Evolutionary conservation across 371 early-diverging fungal species (phyloP).

Genomic region (Nematocida ironsii): DNA sequence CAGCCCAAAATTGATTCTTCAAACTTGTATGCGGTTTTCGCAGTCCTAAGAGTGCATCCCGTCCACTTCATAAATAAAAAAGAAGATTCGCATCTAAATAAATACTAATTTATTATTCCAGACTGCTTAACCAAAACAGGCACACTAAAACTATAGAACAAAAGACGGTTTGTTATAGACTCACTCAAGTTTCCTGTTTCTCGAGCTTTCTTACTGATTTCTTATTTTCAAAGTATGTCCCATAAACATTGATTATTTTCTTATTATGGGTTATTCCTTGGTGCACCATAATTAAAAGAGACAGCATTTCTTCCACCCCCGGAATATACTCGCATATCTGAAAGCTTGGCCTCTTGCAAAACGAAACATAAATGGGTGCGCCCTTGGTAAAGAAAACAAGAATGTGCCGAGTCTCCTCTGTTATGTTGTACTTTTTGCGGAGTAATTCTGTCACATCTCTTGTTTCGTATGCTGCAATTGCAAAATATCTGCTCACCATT

Average conservation of each 20-base stretch:
- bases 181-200: not conserved
- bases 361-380: constrained; percentile 16
- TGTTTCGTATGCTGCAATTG: constrained; percentile 32
- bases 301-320: constrained; percentile 12
- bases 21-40: constrained; percentile 13
- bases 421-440: constrained; percentile 12
- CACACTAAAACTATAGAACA: not conserved
- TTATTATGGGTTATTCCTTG: constrained; percentile 28
- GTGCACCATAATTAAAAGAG: constrained; percentile 26
- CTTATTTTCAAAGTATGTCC: constrained; percentile 8
- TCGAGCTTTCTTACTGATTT: not conserved
- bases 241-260: constrained; percentile 27
- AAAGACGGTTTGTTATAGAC: not conserved
- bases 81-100: constrained; percentile 2
- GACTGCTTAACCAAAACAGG: too few relatives aligned
- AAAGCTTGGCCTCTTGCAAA: constrained; percentile 17
- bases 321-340: constrained; percentile 19
- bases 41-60: constrained; percentile 9
- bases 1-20: constrained; percentile 3
- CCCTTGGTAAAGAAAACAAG: constrained; percentile 37
- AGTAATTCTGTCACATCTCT: constrained; percentile 19
- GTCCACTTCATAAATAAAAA: constrained; percentile 57
- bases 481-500: constrained; percentile 19
- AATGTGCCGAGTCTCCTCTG: not conserved
- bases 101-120: not conserved